A percentile compares a stretch with the other conserved stretches of the same genome.
Evolutionary conservation across 441 rosid species (phyloP).

Genomic region (Gossypium schwendimanii): DNA sequence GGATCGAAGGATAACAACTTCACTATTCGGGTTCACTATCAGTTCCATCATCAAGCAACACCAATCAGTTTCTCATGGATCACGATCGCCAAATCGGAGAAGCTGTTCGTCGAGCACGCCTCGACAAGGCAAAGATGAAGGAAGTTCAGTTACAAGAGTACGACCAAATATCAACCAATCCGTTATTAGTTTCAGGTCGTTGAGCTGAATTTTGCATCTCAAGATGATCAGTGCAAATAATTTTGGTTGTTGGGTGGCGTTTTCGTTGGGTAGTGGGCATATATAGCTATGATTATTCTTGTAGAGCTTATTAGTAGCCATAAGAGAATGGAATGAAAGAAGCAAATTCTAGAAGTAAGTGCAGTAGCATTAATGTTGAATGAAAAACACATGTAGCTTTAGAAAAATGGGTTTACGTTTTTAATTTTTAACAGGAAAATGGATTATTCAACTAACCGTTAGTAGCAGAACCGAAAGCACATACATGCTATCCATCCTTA

Average conservation of each 20-base stretch:
- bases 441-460: no score
- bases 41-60: conserved; percentile 72
- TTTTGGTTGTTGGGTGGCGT: neutral
- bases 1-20: conserved; percentile 85
- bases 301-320: no score
- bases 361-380: no score
- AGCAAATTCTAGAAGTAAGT: no score
- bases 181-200: conserved; percentile 64
- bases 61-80: conserved; percentile 87
- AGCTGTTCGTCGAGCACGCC: conserved; percentile 78
- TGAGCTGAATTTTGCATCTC: conserved; percentile 23
- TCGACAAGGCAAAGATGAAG: conserved; percentile 74
- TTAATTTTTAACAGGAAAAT: no score
- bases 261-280: neutral
- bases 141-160: conserved; percentile 48
- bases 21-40: conserved; percentile 84
- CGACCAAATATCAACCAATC: conserved; percentile 47
- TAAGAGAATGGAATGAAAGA: no score
- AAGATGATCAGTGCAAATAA: conserved; percentile 22
- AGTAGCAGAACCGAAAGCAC: no score
- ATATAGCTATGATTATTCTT: no score
- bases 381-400: no score
- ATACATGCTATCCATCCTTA: no score
- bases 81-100: conserved; percentile 94
- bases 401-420: no score